phyloP scores from a whole-genome alignment of 345 rosid species.

The Arabidopsis thaliana region DNA sequence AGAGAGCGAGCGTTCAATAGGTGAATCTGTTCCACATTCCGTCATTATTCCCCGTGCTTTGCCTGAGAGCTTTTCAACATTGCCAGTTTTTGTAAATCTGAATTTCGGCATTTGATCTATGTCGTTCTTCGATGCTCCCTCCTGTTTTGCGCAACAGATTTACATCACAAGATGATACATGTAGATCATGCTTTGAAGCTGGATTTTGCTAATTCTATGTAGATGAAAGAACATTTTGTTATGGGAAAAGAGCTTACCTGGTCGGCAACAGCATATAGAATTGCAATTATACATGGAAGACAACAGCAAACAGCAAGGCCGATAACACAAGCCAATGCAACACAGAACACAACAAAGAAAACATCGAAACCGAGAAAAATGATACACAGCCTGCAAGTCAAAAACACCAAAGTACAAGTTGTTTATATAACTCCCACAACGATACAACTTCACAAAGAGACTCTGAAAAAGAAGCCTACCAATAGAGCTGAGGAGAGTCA shows the following conservation, averaged over 20 bases:
- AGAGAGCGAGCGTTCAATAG: constrained; percentile 64
- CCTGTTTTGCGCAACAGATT: constrained; percentile 56
- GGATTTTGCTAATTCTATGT: constrained; percentile 10
- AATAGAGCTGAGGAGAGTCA: constrained; percentile 79
- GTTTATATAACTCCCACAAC: background rate
- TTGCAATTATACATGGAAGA: constrained; percentile 97
- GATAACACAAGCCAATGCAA: constrained; percentile 90
- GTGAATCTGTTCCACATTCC: constrained; percentile 77
- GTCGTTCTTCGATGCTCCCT: constrained; percentile 90
- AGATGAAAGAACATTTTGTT: background rate
- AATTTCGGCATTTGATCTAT: constrained; percentile 83
- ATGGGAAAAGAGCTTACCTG: constrained; percentile 60
- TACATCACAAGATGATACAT: background rate
- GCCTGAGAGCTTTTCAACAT: constrained; percentile 51
- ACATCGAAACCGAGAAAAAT: constrained; percentile 93
- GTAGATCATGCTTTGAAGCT: constrained; percentile 5
- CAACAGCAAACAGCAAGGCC: constrained; percentile 98
- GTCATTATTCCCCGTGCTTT: constrained; percentile 75
- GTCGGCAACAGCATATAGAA: constrained; percentile 92
- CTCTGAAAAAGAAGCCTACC: constrained; percentile 52
- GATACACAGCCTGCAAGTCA: constrained; percentile 83
- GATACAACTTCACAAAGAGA: background rate
- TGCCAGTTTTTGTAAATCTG: constrained; percentile 56
- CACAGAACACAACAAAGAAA: constrained; percentile 92
- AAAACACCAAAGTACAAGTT: constrained; percentile 15